Percentiles rank a stretch among this genome's conserved stretches.
phyloP scores from a whole-genome alignment of 495 filamentous ascomycete species.

The Xylaria cubensis region DNA sequence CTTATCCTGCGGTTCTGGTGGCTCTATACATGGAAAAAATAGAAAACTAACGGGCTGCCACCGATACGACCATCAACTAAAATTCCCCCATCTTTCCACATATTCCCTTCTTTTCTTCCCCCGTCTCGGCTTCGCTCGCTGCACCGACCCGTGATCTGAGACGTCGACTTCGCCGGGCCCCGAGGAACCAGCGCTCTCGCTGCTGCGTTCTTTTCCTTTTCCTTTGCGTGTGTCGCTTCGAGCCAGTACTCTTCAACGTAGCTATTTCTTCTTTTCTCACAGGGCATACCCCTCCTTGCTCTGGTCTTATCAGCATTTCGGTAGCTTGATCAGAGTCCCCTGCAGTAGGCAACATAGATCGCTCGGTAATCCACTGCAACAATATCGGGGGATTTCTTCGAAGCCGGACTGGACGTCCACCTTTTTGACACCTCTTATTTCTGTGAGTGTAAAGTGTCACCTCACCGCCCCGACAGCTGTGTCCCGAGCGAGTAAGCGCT shows the following conservation, averaged over 20 bases:
- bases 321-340: slow-evolving; percentile 19
- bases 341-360: slow-evolving; percentile 16
- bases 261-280: slow-evolving; percentile 26
- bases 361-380: slow-evolving; percentile 16
- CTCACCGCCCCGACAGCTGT: not conserved
- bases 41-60: slow-evolving; percentile 17
- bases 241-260: slow-evolving; percentile 26
- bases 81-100: slow-evolving; percentile 18
- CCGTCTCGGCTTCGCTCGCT: slow-evolving; percentile 18
- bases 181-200: slow-evolving; percentile 8
- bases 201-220: slow-evolving; percentile 17
- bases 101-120: slow-evolving; percentile 19
- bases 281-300: not conserved
- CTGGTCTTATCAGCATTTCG: not conserved
- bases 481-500: not conserved
- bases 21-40: slow-evolving; percentile 11
- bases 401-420: not conserved
- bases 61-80: not conserved
- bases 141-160: slow-evolving; percentile 22
- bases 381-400: slow-evolving; percentile 8
- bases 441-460: slow-evolving; percentile 4
- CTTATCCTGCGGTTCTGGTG: not conserved
- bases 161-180: slow-evolving; percentile 21
- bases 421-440: not conserved
- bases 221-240: slow-evolving; percentile 24